Evolutionary conservation across 345 rosid species (phyloP), one percentile per base, ranked within the genome.

Genomic region (Camelina neglecta): DNA sequence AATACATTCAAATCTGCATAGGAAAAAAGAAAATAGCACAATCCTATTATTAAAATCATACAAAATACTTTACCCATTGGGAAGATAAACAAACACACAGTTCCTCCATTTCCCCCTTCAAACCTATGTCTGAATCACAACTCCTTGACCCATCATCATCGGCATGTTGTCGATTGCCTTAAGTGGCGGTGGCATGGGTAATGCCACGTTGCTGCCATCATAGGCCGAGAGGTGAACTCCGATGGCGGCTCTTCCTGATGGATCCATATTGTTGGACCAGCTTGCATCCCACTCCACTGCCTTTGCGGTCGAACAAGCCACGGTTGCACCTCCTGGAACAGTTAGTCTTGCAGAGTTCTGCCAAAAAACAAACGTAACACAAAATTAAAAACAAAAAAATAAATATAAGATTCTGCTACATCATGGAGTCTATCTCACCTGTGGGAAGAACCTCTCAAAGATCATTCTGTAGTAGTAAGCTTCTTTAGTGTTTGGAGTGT

Each of bases 171-270:
- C 83, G 7, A 84, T 81, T 9, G 80, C 76, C 64, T 85, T 83
- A 3, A 85, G 76, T 9, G 86, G 76, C 51, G 51, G 47, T 44
- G 51, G 47, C 13, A 26, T 24, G 12, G 76, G 66, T 64, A 62
- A 60, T 74, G 56, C 80, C 20, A 79, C 74, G 6, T 78, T 59
- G 71, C 65, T 71, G 26, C 80, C 47, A 0, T 82, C 87, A 45
- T 92, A 95, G 41, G 89, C 90, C 5, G 93, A 90, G 51, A 89
- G 82, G 74, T 94, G 97, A 44, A 94, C 97, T 59, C 97, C 98
- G 3, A 85, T 51, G 11, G 97, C 98, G 7, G 97, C 98, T 79
- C 98, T 75, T 54, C 98, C 97, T 0, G 98, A 94, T n/a, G 98
- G 98, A 50, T 94, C 98, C 4, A 94, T 91, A 64, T 94, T 94